A percentile compares a stretch with the other conserved stretches of the same genome.
Evolutionary conservation across 441 rosid species (phyloP).

Genomic region (Capsella rubella): DNA sequence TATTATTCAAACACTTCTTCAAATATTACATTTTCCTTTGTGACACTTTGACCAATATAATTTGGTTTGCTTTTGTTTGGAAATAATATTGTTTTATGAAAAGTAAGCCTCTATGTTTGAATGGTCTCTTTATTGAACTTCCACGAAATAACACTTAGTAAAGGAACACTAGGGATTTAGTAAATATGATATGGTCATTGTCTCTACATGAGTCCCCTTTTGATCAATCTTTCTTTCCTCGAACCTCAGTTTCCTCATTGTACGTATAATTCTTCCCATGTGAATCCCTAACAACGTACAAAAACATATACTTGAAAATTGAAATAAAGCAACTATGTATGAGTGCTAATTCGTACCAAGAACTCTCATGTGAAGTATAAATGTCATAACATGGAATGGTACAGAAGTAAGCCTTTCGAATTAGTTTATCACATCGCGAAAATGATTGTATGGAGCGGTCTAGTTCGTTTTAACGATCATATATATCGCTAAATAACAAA

Average conservation of each 20-base stretch:
- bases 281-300: background rate
- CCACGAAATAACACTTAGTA: background rate
- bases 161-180: background rate
- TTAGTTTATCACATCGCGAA: background rate
- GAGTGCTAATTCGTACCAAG: background rate
- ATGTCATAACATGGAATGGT: background rate
- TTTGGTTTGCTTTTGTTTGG: background rate
- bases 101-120: background rate
- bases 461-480: background rate
- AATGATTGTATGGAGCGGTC: background rate
- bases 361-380: background rate
- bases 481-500: background rate
- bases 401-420: background rate
- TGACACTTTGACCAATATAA: background rate
- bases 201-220: background rate
- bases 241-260: conserved; percentile 10
- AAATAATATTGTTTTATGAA: background rate
- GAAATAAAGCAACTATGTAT: background rate
- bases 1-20: background rate
- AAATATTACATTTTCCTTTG: background rate
- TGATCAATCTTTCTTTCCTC: background rate
- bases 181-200: background rate
- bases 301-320: background rate
- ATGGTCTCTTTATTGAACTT: background rate
- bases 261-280: background rate